Conservation (phyloP, 371 early-diverging fungal genomes). For the Mortierella polycephala region DNA sequence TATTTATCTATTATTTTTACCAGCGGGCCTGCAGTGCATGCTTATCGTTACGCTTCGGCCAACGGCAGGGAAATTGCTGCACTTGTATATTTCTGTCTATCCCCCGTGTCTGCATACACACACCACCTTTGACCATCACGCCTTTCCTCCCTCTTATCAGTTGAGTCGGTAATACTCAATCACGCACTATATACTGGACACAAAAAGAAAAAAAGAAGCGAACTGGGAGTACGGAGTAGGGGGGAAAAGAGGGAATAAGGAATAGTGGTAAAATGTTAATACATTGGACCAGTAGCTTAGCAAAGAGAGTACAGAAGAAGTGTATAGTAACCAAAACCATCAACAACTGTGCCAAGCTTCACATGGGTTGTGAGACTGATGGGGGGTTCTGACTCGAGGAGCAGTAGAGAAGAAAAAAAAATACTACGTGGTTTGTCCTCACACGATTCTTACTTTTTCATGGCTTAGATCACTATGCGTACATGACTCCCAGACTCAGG, state of each 20-base stretch:
- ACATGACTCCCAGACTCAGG: constrained; percentile 58
- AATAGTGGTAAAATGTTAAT: no score
- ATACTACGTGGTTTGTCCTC: neutral
- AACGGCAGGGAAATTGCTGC: no score
- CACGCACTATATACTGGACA: neutral
- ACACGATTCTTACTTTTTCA: neutral
- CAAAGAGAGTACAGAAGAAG: neutral
- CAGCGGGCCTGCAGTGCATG: no score
- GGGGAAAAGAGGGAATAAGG: no score
- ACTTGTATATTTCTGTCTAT: no score
- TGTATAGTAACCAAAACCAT: neutral
- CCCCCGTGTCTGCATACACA: no score
- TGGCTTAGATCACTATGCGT: constrained; percentile 56
- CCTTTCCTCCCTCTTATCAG: no score
- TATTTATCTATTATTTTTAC: no score
- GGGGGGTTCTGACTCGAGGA: neutral
- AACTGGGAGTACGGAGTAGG: constrained; percentile 5
- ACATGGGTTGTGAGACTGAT: constrained; percentile 6
- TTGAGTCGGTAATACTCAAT: neutral
- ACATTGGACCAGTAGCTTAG: neutral
- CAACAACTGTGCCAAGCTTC: constrained; percentile 16
- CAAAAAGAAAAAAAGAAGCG: neutral
- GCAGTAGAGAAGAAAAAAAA: neutral
- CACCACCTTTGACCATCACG: no score
- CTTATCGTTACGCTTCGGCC: no score